Evolutionary conservation across 2,329 filamentous ascomycete species (phyloP).

Genomic region (Scytalidium lignicola): DNA sequence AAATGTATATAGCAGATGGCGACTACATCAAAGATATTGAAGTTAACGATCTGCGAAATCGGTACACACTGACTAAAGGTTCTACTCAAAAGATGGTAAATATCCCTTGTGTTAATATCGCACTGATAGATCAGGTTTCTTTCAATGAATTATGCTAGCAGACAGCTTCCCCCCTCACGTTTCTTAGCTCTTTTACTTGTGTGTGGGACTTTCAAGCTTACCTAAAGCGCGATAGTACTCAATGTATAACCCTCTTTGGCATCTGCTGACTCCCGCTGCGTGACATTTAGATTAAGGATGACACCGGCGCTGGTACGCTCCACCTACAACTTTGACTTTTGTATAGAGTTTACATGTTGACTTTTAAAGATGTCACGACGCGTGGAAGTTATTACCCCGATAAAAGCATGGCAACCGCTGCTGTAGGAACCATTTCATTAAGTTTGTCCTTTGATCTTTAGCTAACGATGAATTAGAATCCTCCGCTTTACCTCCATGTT

Average conservation of each 20-base stretch:
- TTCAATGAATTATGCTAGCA: conserved; percentile 26
- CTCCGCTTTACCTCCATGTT: conserved; percentile 89
- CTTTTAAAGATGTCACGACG: conserved; percentile 90
- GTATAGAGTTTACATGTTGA: conserved; percentile 47
- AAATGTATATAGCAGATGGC: conserved; percentile 92
- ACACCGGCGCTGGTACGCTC: conserved; percentile 98
- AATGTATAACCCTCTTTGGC: conserved; percentile 64
- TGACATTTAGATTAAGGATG: conserved; percentile 98
- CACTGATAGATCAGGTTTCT: conserved; percentile 57
- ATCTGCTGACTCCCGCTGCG: conserved; percentile 88
- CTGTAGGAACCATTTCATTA: conserved; percentile 56
- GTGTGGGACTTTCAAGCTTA: conserved; percentile 64
- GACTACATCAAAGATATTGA: conserved; percentile 99
- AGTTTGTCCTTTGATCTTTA: conserved; percentile 3
- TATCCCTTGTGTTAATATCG: conserved; percentile 61
- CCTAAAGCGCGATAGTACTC: conserved; percentile 61
- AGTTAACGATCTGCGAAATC: conserved; percentile 95
- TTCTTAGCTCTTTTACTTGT: conserved; percentile 35
- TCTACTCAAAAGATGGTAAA: conserved; percentile 99
- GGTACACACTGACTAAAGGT: conserved; percentile 94
- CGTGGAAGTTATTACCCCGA: conserved; percentile 95
- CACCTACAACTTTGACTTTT: conserved; percentile 37
- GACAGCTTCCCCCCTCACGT: conserved; percentile 26
- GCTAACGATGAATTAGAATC: conserved; percentile 56
- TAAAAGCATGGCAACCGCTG: conserved; percentile 91